A percentile compares a stretch with the other conserved stretches of the same genome.
These are phyloP conservation scores for Endoconidiophora laricicola DNA, from an alignment of 2,329 filamentous ascomycete genomes.

Conservation along the genomic window DNA sequence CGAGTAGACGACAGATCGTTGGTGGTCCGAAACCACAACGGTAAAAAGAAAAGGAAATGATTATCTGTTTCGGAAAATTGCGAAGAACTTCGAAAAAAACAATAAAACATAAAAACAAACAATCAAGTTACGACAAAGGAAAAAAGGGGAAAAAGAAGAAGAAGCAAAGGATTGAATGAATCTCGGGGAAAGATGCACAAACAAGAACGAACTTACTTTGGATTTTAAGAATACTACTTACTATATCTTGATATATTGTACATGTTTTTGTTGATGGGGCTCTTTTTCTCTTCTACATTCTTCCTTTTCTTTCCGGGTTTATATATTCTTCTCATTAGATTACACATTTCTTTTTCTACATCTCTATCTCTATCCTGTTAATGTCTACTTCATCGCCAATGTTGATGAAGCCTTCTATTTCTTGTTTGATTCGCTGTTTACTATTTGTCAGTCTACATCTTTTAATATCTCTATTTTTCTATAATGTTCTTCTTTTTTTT, in stretches of 20 bases:
- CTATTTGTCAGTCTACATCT: too few relatives aligned
- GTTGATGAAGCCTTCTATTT: too few relatives aligned
- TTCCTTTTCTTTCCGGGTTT: neutral
- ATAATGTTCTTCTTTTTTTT: neutral
- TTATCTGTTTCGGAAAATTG: neutral
- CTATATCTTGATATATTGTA: neutral
- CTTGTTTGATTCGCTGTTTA: too few relatives aligned
- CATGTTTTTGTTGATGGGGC: neutral
- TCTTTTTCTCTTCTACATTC: neutral
- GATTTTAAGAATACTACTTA: neutral
- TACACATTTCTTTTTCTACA: neutral
- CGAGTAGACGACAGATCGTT: constrained; percentile 60
- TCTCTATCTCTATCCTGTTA: neutral
- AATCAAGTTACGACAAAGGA: neutral
- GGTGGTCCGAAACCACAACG: constrained; percentile 44
- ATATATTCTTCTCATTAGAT: neutral
- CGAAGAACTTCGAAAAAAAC: too few relatives aligned
- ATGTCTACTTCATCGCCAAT: neutral
- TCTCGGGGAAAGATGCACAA: too few relatives aligned
- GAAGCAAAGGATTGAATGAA: too few relatives aligned
- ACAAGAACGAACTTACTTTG: too few relatives aligned
- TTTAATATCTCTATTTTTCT: neutral
- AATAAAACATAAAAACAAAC: neutral
- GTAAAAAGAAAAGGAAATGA: neutral
- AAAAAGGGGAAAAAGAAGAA: neutral